Conservation (phyloP, 225 moss, liverwort and hornwort species). For the Straminergon stramineum region DNA sequence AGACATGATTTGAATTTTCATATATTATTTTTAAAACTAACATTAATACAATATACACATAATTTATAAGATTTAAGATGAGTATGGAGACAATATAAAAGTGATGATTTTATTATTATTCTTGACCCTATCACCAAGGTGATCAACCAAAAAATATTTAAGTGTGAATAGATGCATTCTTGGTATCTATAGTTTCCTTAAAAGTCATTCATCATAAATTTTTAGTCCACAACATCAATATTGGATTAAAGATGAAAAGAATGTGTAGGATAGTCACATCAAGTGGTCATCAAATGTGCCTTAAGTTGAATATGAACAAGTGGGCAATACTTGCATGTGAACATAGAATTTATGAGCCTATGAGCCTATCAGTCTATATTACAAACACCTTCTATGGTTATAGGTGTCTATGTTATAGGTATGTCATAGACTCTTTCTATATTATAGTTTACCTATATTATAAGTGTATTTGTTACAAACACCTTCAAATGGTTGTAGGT, state of each 20-base stretch:
- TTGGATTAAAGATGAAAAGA: not conserved
- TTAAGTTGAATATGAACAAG: not conserved
- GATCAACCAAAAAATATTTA: not conserved
- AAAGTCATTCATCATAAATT: not conserved
- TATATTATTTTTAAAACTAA: not conserved
- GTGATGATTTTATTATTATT: not conserved
- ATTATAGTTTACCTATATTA: no score
- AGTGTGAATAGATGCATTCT: not conserved
- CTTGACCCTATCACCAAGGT: not conserved
- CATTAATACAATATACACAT: not conserved
- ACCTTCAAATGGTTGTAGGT: no score
- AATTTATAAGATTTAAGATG: no score
- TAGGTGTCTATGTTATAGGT: no score
- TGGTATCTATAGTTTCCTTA: not conserved
- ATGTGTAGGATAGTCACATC: not conserved
- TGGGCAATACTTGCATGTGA: no score
- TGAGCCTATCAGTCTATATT: no score
- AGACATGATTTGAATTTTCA: not conserved
- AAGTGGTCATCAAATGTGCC: not conserved
- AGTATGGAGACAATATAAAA: not conserved
- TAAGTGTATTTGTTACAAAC: no score
- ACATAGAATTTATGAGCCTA: no score
- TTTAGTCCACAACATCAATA: not conserved
- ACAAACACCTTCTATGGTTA: no score
- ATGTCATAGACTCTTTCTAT: no score